phyloP scores from a whole-genome alignment of 305 asterid species.

The Coffea humblotiana region DNA sequence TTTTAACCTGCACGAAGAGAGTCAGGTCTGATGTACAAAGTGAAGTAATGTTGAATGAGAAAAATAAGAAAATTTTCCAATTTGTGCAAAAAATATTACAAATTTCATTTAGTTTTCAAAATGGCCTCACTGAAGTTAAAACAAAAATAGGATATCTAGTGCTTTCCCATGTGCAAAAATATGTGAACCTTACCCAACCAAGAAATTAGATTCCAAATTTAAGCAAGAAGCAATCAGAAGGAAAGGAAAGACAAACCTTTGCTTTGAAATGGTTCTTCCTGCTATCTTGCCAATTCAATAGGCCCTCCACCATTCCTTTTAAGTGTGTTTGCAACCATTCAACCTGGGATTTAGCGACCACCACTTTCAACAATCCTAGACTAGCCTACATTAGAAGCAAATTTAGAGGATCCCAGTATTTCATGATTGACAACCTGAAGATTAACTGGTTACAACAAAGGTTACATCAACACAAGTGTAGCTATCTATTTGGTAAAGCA shows the following conservation, averaged over 20 bases:
- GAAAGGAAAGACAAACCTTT: constrained; percentile 50
- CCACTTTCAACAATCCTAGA: constrained; percentile 86
- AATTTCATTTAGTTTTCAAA: not conserved
- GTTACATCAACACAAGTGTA: not conserved
- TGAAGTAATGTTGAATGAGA: not conserved
- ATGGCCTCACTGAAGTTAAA: not conserved
- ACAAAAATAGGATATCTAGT: not conserved
- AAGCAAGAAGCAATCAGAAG: not conserved
- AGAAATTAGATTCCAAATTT: constrained; percentile 1
- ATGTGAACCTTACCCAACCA: not conserved
- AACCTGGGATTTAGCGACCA: constrained; percentile 83
- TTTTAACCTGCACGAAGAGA: constrained; percentile 55
- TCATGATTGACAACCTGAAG: not conserved
- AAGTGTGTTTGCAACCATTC: constrained; percentile 73
- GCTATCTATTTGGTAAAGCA: constrained; percentile 6
- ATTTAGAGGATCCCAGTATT: not conserved
- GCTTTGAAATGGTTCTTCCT: constrained; percentile 88
- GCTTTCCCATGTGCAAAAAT: not conserved
- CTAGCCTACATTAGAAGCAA: constrained; percentile 59
- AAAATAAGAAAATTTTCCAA: not conserved
- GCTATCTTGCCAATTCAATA: constrained; percentile 77
- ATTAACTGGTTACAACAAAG: not conserved
- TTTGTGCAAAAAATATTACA: not conserved
- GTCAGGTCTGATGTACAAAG: not conserved
- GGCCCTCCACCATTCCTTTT: constrained; percentile 71